These are phyloP conservation scores for Aspergillus fijiensis DNA, from an alignment of 2,329 filamentous ascomycete species.

Conservation along the genomic window DNA sequence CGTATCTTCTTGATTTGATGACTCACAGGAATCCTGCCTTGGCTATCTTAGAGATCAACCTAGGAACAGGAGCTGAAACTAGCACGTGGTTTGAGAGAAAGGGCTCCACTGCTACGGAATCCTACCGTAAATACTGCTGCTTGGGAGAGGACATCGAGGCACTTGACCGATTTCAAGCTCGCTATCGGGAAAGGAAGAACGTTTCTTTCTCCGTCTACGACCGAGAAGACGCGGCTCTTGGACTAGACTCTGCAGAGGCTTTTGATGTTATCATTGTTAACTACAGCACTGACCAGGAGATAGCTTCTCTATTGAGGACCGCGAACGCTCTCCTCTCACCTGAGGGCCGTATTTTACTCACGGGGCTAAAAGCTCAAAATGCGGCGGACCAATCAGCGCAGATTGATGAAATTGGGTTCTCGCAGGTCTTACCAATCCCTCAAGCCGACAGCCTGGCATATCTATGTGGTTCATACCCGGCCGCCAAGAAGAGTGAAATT, in stretches of 20 bases:
- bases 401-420: background rate
- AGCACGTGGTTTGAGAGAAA: slow-evolving; percentile 6
- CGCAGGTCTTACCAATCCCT: background rate
- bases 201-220: background rate
- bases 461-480: background rate
- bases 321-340: background rate
- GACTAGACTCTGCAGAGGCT: background rate
- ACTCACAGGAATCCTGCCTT: slow-evolving; percentile 1
- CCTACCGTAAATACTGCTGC: slow-evolving; percentile 1
- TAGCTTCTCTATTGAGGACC: background rate
- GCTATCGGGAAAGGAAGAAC: background rate
- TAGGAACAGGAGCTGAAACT: background rate
- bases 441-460: background rate
- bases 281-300: background rate
- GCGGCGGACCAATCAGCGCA: background rate
- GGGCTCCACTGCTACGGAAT: background rate
- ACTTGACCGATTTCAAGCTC: background rate
- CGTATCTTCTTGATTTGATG: background rate
- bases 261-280: slow-evolving; percentile 11
- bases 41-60: slow-evolving; percentile 6
- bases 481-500: background rate
- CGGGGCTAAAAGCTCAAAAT: background rate
- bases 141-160: background rate
- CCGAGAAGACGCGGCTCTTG: background rate
- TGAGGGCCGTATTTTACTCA: slow-evolving; percentile 1